These are phyloP conservation scores for Delphinella strobiligena DNA, from an alignment of 2,329 filamentous ascomycete species.

Conservation along the genomic window DNA sequence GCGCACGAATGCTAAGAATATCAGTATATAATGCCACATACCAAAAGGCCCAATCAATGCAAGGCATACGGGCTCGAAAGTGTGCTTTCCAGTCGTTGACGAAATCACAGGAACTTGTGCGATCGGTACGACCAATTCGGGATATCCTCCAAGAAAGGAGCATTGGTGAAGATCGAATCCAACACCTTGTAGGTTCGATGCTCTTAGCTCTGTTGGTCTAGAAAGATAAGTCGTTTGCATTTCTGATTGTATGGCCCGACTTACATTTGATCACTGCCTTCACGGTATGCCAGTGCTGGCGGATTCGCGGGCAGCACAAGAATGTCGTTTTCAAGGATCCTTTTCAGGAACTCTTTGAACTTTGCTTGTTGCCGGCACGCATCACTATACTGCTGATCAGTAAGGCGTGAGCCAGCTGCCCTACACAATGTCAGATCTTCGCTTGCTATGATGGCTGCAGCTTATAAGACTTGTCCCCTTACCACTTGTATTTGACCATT, in stretches of 20 bases:
- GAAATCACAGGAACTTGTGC: background rate
- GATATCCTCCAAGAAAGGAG: background rate
- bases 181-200: background rate
- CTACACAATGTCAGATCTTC: no score
- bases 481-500: background rate
- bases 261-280: background rate
- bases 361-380: background rate
- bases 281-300: background rate
- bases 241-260: no score
- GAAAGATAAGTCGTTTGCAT: background rate
- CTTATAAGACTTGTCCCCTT: no score
- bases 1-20: background rate
- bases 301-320: background rate
- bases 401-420: background rate
- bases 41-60: background rate
- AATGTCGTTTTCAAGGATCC: background rate
- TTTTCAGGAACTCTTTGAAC: background rate
- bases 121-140: background rate
- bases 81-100: background rate
- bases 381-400: background rate
- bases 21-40: background rate
- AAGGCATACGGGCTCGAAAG: background rate
- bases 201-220: background rate
- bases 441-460: no score
- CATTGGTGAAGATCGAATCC: background rate